These are phyloP conservation scores for Mycena sanguinolenta DNA, from an alignment of 768 basidiomycete species.

Conservation along the genomic window DNA sequence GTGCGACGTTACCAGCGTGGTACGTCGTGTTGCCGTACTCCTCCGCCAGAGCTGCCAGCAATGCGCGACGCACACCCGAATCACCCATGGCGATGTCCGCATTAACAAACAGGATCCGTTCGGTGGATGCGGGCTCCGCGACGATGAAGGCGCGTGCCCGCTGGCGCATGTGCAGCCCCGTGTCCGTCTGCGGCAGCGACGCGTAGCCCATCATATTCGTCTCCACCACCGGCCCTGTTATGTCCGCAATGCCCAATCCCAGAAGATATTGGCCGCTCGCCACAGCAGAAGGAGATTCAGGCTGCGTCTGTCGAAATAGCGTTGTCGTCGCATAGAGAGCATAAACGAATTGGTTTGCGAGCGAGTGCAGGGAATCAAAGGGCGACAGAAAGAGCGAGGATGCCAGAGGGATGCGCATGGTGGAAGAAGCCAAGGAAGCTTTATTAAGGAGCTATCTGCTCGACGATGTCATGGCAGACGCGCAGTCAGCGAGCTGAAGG, in stretches of 20 bases:
- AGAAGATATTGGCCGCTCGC: constrained; percentile 26
- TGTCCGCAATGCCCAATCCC: constrained; percentile 34
- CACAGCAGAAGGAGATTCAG: too few relatives aligned
- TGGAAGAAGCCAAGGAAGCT: background rate
- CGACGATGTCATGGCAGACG: too few relatives aligned
- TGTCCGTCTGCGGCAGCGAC: constrained; percentile 59
- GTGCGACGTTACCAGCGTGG: constrained; percentile 76
- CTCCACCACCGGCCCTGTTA: constrained; percentile 61
- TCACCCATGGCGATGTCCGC: constrained; percentile 53
- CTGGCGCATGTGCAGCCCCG: constrained; percentile 69
- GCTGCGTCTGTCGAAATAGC: background rate
- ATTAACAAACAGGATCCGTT: constrained; percentile 29
- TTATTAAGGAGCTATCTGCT: too few relatives aligned
- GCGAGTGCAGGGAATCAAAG: constrained; percentile 26
- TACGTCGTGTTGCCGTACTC: constrained; percentile 72
- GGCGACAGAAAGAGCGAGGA: constrained; percentile 30
- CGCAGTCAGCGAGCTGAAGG: too few relatives aligned
- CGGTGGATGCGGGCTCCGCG: constrained; percentile 49
- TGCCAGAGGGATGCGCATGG: constrained; percentile 30
- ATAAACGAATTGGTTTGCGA: constrained; percentile 11
- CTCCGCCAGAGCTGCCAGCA: constrained; percentile 69
- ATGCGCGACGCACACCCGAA: constrained; percentile 77
- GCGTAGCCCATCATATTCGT: constrained; percentile 74
- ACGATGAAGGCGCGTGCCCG: constrained; percentile 67
- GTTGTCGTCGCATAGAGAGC: background rate